Evolutionary conservation across 2,329 filamentous ascomycete species (phyloP), one percentile per base, ranked within the genome.

Genomic region (Nakataea oryzae): DNA sequence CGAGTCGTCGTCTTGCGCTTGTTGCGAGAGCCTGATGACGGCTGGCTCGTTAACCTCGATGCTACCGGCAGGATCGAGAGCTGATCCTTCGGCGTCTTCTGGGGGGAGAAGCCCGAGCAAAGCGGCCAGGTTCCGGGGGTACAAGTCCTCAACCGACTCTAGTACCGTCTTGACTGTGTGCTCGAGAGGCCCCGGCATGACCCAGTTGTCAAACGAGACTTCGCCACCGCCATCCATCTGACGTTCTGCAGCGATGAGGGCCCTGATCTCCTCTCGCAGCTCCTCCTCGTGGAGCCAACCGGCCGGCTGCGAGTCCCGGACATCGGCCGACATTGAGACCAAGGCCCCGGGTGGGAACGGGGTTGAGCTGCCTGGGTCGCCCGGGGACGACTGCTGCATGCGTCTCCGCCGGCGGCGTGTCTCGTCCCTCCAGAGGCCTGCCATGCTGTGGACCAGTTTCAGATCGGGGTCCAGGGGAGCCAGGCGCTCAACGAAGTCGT

Each of bases 261-360:
- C 76, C 32, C 78, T 74, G 2, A 96, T 77, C 67, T 89, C 81
- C 56, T 86, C 78, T 34, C 85, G 79, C 69, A 88, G 93, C 69
- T 96, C 93, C 58, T 91, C 86, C 71, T 97, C 93, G 67, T 97
- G 93, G 62, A 97, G 88, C 93, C 95, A 99, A 0, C 86, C 87
- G n/a, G 86, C 85, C n/a, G 85, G 80, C 54, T 87, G 82, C 2
- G 85, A 84, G 64, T 90, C 82, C 61, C 92, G 83, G 34, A 86
- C 79, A 72, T 95, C 89, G 7, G 91, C 91, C 54, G 92, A 96
- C 87, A 97, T 96, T 2, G 91, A 91, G 3, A 96, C 83, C 63
- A 97, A 76, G 5, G 86, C 91, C 67, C 96, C 93, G 0, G 86
- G 79, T 2, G 89, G 86, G 66, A 96, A 96, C 0, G 91, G 90